Percentiles rank a stretch among this genome's conserved stretches.
Conservation (phyloP, 306 rosid species). For the Prunus mume region DNA sequence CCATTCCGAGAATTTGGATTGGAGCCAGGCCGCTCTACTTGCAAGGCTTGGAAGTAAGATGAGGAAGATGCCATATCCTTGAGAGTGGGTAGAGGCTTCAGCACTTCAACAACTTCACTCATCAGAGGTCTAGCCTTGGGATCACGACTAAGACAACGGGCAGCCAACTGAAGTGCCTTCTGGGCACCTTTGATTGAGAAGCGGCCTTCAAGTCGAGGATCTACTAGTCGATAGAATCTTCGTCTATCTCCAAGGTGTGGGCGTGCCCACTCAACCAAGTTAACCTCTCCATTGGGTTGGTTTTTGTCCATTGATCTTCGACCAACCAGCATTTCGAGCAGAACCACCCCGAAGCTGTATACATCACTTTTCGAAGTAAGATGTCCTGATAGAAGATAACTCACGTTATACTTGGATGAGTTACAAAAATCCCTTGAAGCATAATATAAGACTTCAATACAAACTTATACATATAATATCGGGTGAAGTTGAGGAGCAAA, state of each 20-base stretch:
- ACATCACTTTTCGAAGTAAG: constrained; percentile 63
- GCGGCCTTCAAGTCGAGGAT: constrained; percentile 48
- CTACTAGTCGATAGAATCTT: constrained; percentile 34
- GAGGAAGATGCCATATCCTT: constrained; percentile 29
- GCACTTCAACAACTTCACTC: constrained; percentile 49
- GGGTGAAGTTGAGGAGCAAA: neutral
- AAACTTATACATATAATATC: neutral
- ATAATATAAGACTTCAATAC: neutral
- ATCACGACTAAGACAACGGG: constrained; percentile 33
- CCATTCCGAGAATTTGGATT: constrained; percentile 18
- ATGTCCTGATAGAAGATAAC: constrained; percentile 44
- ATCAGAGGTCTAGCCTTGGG: constrained; percentile 54
- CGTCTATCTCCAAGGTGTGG: constrained; percentile 19
- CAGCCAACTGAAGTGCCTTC: constrained; percentile 36
- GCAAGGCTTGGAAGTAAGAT: constrained; percentile 25
- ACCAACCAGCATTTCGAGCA: constrained; percentile 62
- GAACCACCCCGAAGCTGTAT: constrained; percentile 68
- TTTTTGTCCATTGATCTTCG: constrained; percentile 42
- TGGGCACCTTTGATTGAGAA: constrained; percentile 43
- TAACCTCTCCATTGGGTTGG: constrained; percentile 26
- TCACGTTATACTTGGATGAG: neutral
- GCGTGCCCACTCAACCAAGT: constrained; percentile 55
- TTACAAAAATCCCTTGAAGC: neutral
- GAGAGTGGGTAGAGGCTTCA: constrained; percentile 26
- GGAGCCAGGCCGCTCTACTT: constrained; percentile 19